These are phyloP conservation scores for Pterocarpus santalinus DNA, from an alignment of 306 rosid genomes.

Conservation along the genomic window DNA sequence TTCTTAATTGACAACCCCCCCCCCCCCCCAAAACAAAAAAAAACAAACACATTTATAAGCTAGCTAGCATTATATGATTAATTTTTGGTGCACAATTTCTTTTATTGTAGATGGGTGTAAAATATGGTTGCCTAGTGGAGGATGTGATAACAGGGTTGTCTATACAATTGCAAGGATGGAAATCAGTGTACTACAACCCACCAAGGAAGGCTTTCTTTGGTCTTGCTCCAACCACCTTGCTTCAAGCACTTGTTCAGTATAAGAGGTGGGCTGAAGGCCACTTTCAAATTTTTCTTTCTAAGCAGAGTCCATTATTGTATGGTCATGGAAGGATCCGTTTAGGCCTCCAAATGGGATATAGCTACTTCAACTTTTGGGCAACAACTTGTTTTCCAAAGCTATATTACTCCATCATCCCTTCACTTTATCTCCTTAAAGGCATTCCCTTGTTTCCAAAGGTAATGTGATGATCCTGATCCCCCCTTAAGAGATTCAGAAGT, in stretches of 20 bases:
- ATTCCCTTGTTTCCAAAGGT: constrained; percentile 69
- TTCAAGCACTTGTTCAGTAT: constrained; percentile 61
- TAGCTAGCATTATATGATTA: no score
- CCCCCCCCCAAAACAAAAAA: no score
- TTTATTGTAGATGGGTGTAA: constrained; percentile 35
- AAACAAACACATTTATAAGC: neutral
- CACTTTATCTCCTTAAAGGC: constrained; percentile 66
- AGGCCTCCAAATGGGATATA: constrained; percentile 64
- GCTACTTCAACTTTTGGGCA: constrained; percentile 59
- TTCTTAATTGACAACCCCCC: neutral
- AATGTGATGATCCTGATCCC: neutral
- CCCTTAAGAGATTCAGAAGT: no score
- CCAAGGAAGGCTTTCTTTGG: constrained; percentile 64
- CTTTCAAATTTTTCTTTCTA: constrained; percentile 43
- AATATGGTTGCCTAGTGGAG: constrained; percentile 22
- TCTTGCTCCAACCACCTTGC: constrained; percentile 57
- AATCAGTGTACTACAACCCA: constrained; percentile 69
- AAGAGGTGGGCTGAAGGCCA: constrained; percentile 80
- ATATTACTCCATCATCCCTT: constrained; percentile 63
- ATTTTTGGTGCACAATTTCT: neutral
- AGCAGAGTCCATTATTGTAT: constrained; percentile 56
- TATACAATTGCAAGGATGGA: constrained; percentile 72
- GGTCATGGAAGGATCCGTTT: constrained; percentile 59
- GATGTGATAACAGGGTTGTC: constrained; percentile 55
- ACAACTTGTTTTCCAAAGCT: constrained; percentile 55